Percentiles rank a stretch among this genome's conserved stretches.
Conservation (phyloP, 2,329 filamentous ascomycete species). For the Bipolaris cookei region DNA sequence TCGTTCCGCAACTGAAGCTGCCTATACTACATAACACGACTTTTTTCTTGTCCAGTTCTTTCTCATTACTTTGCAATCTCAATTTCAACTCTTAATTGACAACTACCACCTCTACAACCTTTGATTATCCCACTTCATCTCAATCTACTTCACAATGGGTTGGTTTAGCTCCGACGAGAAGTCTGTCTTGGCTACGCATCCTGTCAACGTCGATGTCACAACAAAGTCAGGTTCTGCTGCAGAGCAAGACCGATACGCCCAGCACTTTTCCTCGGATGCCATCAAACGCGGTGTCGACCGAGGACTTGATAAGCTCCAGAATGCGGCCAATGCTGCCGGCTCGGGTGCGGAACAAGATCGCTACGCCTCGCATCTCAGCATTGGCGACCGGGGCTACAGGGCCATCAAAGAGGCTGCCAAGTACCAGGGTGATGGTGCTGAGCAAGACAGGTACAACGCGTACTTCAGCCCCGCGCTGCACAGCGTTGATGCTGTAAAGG, state of each 20-base stretch:
- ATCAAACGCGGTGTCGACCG: constrained; percentile 30
- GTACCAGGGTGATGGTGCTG: constrained; percentile 36
- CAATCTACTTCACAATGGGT: constrained; percentile 30
- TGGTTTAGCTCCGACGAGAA: constrained; percentile 35
- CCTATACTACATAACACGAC: constrained; percentile 11
- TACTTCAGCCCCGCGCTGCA: constrained; percentile 36
- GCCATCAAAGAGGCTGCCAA: constrained; percentile 24
- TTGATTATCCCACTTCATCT: neutral
- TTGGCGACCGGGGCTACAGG: constrained; percentile 20
- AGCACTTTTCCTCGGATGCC: constrained; percentile 34
- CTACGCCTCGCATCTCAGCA: constrained; percentile 28
- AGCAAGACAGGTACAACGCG: constrained; percentile 42
- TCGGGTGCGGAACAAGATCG: constrained; percentile 36
- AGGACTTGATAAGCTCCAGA: constrained; percentile 27
- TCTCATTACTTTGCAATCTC: constrained; percentile 2
- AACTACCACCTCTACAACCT: neutral
- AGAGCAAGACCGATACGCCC: constrained; percentile 42
- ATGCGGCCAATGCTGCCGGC: constrained; percentile 21
- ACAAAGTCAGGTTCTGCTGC: constrained; percentile 38
- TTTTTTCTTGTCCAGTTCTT: neutral
- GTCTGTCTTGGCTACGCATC: constrained; percentile 23
- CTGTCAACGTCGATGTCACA: constrained; percentile 33
- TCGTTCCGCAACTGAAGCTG: constrained; percentile 10
- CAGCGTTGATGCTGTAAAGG: constrained; percentile 32
- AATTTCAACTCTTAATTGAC: neutral